Evolutionary conservation across 2,329 filamentous ascomycete species (phyloP).

Genomic region (Parastagonospora avenae): DNA sequence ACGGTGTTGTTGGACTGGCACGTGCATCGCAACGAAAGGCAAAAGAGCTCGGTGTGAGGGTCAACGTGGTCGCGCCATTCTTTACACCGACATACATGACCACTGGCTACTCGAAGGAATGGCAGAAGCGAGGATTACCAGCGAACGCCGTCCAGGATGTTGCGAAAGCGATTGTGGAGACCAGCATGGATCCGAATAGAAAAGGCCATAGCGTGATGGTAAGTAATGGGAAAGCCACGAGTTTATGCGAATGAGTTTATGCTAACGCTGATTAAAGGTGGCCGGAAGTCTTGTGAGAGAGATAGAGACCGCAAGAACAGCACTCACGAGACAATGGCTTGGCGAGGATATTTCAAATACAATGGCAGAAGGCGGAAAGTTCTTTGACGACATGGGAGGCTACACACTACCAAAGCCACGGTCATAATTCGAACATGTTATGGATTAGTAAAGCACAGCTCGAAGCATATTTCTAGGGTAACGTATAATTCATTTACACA

Average conservation of each 20-base stretch:
- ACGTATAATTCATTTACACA: no score
- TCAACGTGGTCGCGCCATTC: conserved; percentile 57
- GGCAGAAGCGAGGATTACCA: conserved; percentile 48
- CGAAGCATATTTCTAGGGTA: no score
- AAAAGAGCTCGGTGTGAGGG: conserved; percentile 43
- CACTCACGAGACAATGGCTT: conserved; percentile 37
- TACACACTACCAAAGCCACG: conserved; percentile 41
- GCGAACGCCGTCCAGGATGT: conserved; percentile 52
- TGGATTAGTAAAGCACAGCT: no score
- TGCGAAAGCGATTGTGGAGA: conserved; percentile 48
- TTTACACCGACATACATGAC: conserved; percentile 55
- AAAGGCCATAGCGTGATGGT: conserved; percentile 40
- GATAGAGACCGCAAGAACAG: conserved; percentile 34
- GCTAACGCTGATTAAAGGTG: conserved; percentile 19
- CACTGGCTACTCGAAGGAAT: conserved; percentile 45
- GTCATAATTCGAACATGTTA: conserved; percentile 1
- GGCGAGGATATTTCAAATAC: conserved; percentile 40
- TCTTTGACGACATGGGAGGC: conserved; percentile 43
- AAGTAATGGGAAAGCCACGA: conserved; percentile 1
- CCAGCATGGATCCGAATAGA: conserved; percentile 39
- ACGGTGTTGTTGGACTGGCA: conserved; percentile 49
- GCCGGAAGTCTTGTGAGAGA: conserved; percentile 36
- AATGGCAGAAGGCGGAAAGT: conserved; percentile 40
- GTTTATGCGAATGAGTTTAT: not conserved
- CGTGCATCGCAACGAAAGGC: conserved; percentile 47